Percentiles rank a stretch among this genome's conserved stretches.
Conservation (phyloP, 108 stramenopile genomes). For the Cyclotella sp. region DNA sequence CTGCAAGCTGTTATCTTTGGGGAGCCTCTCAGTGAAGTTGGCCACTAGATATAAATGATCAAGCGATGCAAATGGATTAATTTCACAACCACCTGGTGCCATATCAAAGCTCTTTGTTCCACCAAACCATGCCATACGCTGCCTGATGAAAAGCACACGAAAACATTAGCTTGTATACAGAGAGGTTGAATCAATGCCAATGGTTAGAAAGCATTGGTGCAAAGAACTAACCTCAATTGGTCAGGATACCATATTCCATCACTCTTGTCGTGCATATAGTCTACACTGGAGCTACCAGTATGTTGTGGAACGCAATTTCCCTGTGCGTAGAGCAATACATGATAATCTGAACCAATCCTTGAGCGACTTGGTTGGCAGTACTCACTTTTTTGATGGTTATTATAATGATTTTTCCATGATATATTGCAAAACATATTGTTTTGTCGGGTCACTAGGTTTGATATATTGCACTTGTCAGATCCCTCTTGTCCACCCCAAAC, state of each 20-base stretch:
- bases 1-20: not conserved
- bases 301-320: slow-evolving; percentile 2
- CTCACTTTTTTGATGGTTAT: slow-evolving; percentile 21
- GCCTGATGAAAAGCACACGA: slow-evolving; percentile 36
- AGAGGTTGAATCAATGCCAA: not conserved
- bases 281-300: slow-evolving; percentile 21
- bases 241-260: slow-evolving; percentile 35
- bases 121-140: slow-evolving; percentile 52
- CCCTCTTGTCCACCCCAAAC: slow-evolving; percentile 15
- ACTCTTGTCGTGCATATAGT: slow-evolving; percentile 7
- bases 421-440: slow-evolving; percentile 1
- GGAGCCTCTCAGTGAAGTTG: slow-evolving; percentile 36
- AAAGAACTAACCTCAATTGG: not conserved
- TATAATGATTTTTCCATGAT: slow-evolving; percentile 41
- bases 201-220: not conserved
- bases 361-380: slow-evolving; percentile 7
- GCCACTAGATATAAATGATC: slow-evolving; percentile 20
- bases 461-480: slow-evolving; percentile 13
- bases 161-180: slow-evolving; percentile 3
- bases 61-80: slow-evolving; percentile 25
- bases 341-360: slow-evolving; percentile 17
- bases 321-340: slow-evolving; percentile 11
- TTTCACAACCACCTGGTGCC: slow-evolving; percentile 8
- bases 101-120: slow-evolving; percentile 28
- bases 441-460: slow-evolving; percentile 3